phyloP scores from a whole-genome alignment of 805 yeast species.

The Pichia nanzhaoensis region DNA sequence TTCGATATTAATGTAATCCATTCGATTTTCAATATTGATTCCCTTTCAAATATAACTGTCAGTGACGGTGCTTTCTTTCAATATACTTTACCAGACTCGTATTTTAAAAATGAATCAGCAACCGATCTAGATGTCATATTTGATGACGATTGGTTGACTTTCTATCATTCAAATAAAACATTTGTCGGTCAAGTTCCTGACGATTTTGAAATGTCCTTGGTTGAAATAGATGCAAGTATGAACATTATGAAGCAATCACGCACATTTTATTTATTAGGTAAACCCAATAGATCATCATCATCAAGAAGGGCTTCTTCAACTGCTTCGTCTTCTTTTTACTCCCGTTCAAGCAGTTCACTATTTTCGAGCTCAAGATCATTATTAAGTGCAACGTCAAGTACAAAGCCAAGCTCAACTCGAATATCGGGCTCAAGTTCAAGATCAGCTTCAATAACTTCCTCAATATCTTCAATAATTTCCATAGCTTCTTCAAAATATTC shows the following conservation, averaged over 20 bases:
- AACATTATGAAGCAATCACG: slow-evolving; percentile 32
- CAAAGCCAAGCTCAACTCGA: too few relatives aligned
- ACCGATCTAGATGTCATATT: slow-evolving; percentile 44
- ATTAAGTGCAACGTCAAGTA: too few relatives aligned
- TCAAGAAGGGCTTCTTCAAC: slow-evolving; percentile 15
- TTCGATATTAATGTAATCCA: slow-evolving; percentile 48
- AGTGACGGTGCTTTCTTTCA: slow-evolving; percentile 56
- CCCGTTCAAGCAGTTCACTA: too few relatives aligned
- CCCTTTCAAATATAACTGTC: slow-evolving; percentile 57
- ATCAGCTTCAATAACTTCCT: slow-evolving; percentile 17
- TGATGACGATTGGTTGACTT: slow-evolving; percentile 58
- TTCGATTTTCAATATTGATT: slow-evolving; percentile 48
- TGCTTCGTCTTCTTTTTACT: slow-evolving; percentile 16
- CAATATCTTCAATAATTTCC: slow-evolving; percentile 22
- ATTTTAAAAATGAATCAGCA: slow-evolving; percentile 46
- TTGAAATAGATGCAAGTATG: slow-evolving; percentile 38
- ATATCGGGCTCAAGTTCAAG: slow-evolving; percentile 15
- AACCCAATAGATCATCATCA: slow-evolving; percentile 27
- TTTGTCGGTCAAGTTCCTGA: slow-evolving; percentile 62
- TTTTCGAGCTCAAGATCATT: too few relatives aligned
- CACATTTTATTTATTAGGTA: slow-evolving; percentile 49
- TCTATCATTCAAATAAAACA: slow-evolving; percentile 52
- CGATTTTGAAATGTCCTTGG: slow-evolving; percentile 34
- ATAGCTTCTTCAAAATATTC: slow-evolving; percentile 28
- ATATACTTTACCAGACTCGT: slow-evolving; percentile 46